A percentile compares a stretch with the other conserved stretches of the same genome.
Conservation (phyloP, 2,329 filamentous ascomycete genomes). For the Fusarium drepaniforme region DNA sequence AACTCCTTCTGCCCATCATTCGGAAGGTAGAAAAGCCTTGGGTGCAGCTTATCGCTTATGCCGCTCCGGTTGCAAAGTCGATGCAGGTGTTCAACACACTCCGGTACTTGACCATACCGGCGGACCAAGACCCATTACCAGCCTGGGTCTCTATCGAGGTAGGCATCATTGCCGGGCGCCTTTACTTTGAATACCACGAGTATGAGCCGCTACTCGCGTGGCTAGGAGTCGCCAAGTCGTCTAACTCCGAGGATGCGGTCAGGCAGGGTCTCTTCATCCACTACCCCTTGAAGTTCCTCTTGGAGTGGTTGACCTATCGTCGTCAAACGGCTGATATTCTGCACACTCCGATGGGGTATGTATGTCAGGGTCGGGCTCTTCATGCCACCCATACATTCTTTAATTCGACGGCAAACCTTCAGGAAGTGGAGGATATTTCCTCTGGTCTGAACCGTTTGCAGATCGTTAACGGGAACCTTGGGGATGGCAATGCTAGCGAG, state of each 20-base stretch:
- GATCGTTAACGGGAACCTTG: neutral
- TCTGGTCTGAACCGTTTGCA: neutral
- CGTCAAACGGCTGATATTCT: constrained; percentile 67
- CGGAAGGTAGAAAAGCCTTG: constrained; percentile 11
- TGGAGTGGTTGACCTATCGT: constrained; percentile 67
- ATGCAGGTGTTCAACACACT: constrained; percentile 72
- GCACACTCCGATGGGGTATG: constrained; percentile 69
- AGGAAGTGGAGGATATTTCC: neutral
- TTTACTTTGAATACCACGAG: constrained; percentile 69
- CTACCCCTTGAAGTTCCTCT: constrained; percentile 59
- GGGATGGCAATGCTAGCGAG: constrained; percentile 1
- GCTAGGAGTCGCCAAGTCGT: constrained; percentile 37
- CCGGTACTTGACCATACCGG: constrained; percentile 64
- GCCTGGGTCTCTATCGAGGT: constrained; percentile 68
- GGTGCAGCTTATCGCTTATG: constrained; percentile 67
- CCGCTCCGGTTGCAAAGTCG: constrained; percentile 68
- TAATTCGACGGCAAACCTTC: neutral
- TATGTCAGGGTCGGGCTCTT: constrained; percentile 62
- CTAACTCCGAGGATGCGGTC: neutral
- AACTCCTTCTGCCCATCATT: constrained; percentile 63
- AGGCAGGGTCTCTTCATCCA: neutral
- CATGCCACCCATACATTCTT: constrained; percentile 64
- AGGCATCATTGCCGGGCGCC: constrained; percentile 69
- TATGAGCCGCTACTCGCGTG: constrained; percentile 50
- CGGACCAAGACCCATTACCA: constrained; percentile 54